Conservation (phyloP, 176 grass and related monocot genomes). For the Calamus simplicifolius region DNA sequence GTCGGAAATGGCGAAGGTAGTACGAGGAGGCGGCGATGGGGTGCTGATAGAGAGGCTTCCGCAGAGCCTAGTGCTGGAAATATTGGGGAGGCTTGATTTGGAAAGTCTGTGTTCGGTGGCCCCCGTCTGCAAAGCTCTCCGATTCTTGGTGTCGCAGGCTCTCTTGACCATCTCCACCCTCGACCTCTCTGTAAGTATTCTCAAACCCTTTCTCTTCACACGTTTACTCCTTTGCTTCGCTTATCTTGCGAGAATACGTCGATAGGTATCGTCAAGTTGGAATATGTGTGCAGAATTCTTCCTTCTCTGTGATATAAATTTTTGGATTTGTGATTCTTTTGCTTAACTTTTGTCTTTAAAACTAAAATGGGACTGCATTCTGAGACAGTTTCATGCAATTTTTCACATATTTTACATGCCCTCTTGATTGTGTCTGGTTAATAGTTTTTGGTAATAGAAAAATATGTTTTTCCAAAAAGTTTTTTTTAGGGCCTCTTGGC, state of each 20-base stretch:
- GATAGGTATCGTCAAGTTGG: background rate
- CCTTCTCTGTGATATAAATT: too few species aligned
- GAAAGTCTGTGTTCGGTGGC: constrained; percentile 71
- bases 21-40: background rate
- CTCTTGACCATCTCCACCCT: constrained; percentile 25
- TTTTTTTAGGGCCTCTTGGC: too few species aligned
- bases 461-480: too few species aligned
- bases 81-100: constrained; percentile 53
- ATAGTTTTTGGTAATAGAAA: too few species aligned
- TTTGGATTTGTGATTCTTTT: background rate
- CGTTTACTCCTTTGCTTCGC: background rate
- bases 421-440: too few species aligned
- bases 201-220: too few species aligned
- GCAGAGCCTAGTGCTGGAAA: constrained; percentile 58
- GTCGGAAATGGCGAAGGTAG: constrained; percentile 10
- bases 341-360: background rate
- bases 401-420: too few species aligned
- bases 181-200: constrained; percentile 36
- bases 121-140: constrained; percentile 59
- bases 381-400: background rate
- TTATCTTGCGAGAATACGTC: background rate
- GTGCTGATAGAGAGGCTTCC: constrained; percentile 50
- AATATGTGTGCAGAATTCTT: background rate
- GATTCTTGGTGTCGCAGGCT: constrained; percentile 26
- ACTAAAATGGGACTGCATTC: background rate